These are phyloP conservation scores for Piper betle DNA, from an alignment of 164 flowering plant species.

Conservation along the genomic window DNA sequence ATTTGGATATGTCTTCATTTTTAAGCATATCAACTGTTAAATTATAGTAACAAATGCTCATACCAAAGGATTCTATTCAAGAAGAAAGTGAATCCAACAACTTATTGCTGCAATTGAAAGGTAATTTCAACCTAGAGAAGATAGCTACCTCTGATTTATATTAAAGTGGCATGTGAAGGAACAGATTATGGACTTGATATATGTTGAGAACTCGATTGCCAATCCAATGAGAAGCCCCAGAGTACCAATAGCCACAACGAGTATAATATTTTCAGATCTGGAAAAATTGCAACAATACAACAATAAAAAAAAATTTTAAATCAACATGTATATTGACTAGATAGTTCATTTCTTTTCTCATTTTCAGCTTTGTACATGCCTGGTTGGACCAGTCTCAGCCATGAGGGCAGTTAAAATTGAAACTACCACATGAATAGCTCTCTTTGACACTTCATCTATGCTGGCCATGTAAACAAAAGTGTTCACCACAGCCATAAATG, in stretches of 20 bases:
- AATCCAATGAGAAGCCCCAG: conserved; percentile 63
- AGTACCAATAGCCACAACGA: conserved; percentile 63
- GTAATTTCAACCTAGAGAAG: too few species aligned
- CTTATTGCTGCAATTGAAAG: too few species aligned
- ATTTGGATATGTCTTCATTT: too few species aligned
- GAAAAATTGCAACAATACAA: conserved; percentile 2
- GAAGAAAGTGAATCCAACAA: too few species aligned
- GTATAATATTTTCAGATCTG: conserved; percentile 65
- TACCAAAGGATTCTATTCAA: too few species aligned
- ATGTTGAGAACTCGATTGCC: conserved; percentile 47
- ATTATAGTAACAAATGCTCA: too few species aligned
- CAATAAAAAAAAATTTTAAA: not conserved
- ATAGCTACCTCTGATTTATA: conserved; percentile 29
- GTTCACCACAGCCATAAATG: conserved; percentile 75
- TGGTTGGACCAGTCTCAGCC: conserved; percentile 73
- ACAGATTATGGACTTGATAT: conserved; percentile 28
- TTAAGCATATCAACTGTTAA: too few species aligned
- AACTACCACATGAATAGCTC: conserved; percentile 66
- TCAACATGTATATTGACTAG: not conserved
- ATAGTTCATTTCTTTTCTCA: not conserved
- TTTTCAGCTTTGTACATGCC: conserved; percentile 24
- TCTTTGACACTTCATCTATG: conserved; percentile 42
- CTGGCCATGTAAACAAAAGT: conserved; percentile 51
- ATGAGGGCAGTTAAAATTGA: conserved; percentile 77
- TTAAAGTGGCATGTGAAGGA: conserved; percentile 22